Base-by-base conservation (phyloP, 2,329 filamentous ascomycete species). In the Beauveria rudraprayagi region DNA sequence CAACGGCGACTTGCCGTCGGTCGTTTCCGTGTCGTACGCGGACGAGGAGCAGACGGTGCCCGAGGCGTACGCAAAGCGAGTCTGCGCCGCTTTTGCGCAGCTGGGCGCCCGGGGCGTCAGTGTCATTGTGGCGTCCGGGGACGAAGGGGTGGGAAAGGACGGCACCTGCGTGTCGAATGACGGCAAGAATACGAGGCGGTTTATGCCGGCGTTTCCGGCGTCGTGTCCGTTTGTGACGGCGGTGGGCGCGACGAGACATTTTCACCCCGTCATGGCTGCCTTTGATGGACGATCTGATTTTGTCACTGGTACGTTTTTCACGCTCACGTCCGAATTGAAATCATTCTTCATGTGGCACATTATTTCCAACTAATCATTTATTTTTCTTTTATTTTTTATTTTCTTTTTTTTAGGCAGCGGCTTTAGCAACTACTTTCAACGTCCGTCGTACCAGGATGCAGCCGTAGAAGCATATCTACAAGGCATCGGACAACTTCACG, bases 1-100 rank as follows among this genome's bases (percentile, higher is more conserved):
- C 22, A 22, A 22, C 22, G 68, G 74, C 2, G 70, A 80, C 19
- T 73, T 89, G 1, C 85, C 87, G 0, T 78, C 83, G 3, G 80
- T 87, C 19, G 78, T 90, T 56, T 80, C 79, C 40, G 84, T 83
- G 11, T 88, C 85, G 0, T 90, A 90, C 66, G 85, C 83, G n/a
- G 86, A 89, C 64, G 77, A 84, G 47, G 87, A 89, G 70, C 84
- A 79, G 70, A 82, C 78, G 2, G 78, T 89, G 0, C 85, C 86
- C 0, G 69, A 72, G 17, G 75, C 78, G 7, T 89, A 88, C 67
- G 80, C 83, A 5, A 75, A 76, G 50, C 75, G 78, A 16, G 81
- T 83, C 4, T 89, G 87, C 74, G 77, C 78, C 66, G 75, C 84
- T 47, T 85, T 87, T 63, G 84, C 81, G 5, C 82, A 87, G 67